Evolutionary conservation across 2,329 filamentous ascomycete species (phyloP), one percentile per base, ranked within the genome.

Genomic region (Penicillium sp.): DNA sequence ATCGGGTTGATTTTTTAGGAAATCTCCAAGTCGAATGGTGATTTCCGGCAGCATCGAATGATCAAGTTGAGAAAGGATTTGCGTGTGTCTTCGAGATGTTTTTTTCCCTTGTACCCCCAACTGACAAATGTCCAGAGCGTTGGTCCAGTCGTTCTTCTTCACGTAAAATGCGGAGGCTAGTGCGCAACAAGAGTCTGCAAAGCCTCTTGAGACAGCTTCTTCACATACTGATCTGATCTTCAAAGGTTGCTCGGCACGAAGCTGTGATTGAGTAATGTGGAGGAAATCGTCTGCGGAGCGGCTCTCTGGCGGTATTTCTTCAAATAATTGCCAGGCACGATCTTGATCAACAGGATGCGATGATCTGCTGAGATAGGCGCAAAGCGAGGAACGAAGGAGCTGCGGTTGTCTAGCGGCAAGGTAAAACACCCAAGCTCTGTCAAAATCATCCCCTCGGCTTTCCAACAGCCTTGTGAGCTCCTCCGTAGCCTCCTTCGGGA

Each of bases 281-380:
- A 70, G 62, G 61, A 81, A 83, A 46, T 78, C 74, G 4, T 68
- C 65, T 7, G 67, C 58, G 2, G 67, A 70, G 24, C 77, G 74
- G 33, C 70, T 48, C 8, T 68, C 48, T 1, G 53, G 22, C 3
- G 70, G 61, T 24, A 81, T 71, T 3, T 57, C 51, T 27, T 75
- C 62, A 58, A 83, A 83, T 8, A 83, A 53, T n/a, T 69, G 55
- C 44, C 75, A 68, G 16, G 72, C 68, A 42, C 77, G 74, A 50
- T 71, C 69, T 13, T 73, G 66, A 60, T 81, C 72, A 22, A 70
- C 44, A 2, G 62, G 31, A 11, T 65, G 56, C 38, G 60, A 51
- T 10, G 78, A 79, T n/a, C 54, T 58, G 7, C 71, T 69, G 11
- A 80, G 56, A 56, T 71, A 74, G 6, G 57, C 57, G 46, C 77